Conservation (phyloP, 1,139 yeast species). For the Debaryomycetaceae sp. region DNA sequence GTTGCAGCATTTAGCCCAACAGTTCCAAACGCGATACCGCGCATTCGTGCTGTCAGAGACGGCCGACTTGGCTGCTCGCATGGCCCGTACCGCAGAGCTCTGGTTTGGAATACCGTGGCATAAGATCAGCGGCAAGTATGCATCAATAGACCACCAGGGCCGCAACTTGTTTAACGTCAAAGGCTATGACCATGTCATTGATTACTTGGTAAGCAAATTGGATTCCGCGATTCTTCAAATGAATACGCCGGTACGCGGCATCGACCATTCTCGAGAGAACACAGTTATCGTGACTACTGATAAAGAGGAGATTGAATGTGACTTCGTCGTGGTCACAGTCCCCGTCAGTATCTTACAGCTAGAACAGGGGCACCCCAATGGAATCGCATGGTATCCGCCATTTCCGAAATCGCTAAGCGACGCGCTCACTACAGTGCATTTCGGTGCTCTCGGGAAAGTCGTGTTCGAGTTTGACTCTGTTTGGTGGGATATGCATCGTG, state of each 20-base stretch:
- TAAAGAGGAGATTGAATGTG: constrained; percentile 19
- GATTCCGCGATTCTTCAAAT: constrained; percentile 11
- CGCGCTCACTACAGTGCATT: constrained; percentile 43
- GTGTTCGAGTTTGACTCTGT: constrained; percentile 55
- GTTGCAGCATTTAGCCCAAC: constrained; percentile 33
- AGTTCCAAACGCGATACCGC: constrained; percentile 37
- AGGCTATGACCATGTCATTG: constrained; percentile 45
- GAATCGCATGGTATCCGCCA: constrained; percentile 49
- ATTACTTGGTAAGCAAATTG: constrained; percentile 29
- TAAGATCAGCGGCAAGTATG: constrained; percentile 53
- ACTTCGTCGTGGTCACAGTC: constrained; percentile 57
- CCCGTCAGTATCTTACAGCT: constrained; percentile 59
- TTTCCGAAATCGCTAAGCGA: constrained; percentile 37
- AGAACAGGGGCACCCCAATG: constrained; percentile 22
- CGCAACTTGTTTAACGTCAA: constrained; percentile 57
- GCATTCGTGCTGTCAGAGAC: constrained; percentile 43
- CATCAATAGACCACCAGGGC: constrained; percentile 60
- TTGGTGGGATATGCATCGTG: constrained; percentile 55
- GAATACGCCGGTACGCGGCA: constrained; percentile 8
- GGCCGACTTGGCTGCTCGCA: constrained; percentile 35
- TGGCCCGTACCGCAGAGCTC: constrained; percentile 49
- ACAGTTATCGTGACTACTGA: constrained; percentile 8
- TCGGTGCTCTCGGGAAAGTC: constrained; percentile 70
- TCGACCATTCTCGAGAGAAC: constrained; percentile 1
- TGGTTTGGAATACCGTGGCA: constrained; percentile 76